Evolutionary conservation across 257 asterid species (phyloP).

Genomic region (Agastache rugosa): DNA sequence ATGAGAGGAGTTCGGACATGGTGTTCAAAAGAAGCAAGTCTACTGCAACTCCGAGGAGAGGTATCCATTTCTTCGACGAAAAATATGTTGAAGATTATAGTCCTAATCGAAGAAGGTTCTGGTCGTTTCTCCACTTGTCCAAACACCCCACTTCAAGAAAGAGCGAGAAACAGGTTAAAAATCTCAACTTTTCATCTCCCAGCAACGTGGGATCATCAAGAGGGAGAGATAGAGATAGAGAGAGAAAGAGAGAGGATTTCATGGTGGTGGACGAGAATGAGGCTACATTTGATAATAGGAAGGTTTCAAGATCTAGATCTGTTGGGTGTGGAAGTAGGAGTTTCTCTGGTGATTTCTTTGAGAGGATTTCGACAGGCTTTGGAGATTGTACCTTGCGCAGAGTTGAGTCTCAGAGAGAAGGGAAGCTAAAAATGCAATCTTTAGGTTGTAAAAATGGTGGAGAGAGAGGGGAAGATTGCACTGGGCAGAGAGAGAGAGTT

Average conservation of each 20-base stretch:
- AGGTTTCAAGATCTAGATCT: conserved; percentile 70
- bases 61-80: conserved; percentile 53
- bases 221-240: conserved; percentile 26
- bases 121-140: conserved; percentile 79
- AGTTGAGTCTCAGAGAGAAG: conserved; percentile 79
- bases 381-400: conserved; percentile 83
- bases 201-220: conserved; percentile 33
- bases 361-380: conserved; percentile 62
- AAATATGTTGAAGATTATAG: conserved; percentile 46
- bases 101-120: conserved; percentile 62
- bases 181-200: conserved; percentile 52
- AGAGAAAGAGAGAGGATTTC: conserved; percentile 51
- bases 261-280: conserved; percentile 58
- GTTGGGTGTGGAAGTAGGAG: conserved; percentile 77
- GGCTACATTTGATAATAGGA: conserved; percentile 46
- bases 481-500: conserved; percentile 61
- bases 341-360: conserved; percentile 64
- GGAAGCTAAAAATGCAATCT: conserved; percentile 40
- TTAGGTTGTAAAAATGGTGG: too few species aligned
- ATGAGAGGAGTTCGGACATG: conserved; percentile 39
- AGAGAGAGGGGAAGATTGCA: conserved; percentile 45
- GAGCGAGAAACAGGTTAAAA: conserved; percentile 44
- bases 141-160: conserved; percentile 46
- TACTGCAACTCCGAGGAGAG: conserved; percentile 58
- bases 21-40: conserved; percentile 85